phyloP scores from a whole-genome alignment of 768 basidiomycete species.

The Russula abietina region DNA sequence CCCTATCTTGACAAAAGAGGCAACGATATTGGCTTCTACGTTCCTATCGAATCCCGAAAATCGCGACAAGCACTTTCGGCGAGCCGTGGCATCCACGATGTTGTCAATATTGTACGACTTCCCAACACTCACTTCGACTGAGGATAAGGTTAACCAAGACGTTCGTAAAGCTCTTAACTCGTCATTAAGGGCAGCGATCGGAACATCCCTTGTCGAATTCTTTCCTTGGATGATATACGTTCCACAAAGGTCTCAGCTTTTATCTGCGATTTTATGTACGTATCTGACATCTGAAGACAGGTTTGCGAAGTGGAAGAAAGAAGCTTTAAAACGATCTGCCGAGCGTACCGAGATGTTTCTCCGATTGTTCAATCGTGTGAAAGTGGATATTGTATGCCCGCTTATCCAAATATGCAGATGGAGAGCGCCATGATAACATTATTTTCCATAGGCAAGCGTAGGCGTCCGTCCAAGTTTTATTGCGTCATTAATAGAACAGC shows the following conservation, averaged over 20 bases:
- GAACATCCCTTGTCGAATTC: background rate
- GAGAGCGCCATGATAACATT: background rate
- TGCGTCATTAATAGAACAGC: background rate
- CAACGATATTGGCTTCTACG: background rate
- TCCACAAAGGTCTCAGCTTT: background rate
- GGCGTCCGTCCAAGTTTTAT: background rate
- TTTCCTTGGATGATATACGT: background rate
- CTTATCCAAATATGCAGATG: background rate
- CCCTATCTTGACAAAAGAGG: background rate
- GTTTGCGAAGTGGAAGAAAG: background rate
- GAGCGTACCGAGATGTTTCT: background rate
- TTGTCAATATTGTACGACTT: conserved; percentile 16
- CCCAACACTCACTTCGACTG: background rate
- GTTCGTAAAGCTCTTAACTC: background rate
- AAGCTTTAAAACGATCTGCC: background rate
- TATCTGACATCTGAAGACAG: background rate
- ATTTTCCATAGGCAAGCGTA: background rate
- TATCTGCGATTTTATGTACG: background rate
- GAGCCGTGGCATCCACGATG: conserved; percentile 8
- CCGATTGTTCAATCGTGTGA: background rate
- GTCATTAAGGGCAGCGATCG: background rate
- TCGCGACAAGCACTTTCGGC: background rate
- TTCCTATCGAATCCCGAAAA: background rate
- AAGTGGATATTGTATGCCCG: background rate
- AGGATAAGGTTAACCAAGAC: background rate